Conservation (phyloP, 441 rosid species). For the Omphalea diandra region DNA sequence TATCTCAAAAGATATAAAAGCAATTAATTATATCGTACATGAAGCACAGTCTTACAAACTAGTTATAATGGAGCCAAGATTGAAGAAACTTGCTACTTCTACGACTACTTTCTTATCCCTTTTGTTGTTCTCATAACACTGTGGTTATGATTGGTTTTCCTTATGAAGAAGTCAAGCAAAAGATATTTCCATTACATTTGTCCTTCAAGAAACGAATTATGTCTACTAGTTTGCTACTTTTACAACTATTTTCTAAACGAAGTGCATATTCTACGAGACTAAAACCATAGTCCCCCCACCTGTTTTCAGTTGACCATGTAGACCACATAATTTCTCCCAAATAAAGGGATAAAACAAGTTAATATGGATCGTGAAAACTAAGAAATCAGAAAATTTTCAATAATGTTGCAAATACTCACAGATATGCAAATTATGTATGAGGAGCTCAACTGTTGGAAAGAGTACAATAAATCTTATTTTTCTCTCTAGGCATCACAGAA, state of each 20-base stretch:
- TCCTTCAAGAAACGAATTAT: not conserved
- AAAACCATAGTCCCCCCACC: too few species aligned
- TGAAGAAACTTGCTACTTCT: not conserved
- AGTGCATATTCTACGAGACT: too few species aligned
- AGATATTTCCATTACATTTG: not conserved
- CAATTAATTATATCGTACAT: too few species aligned
- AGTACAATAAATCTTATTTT: not conserved
- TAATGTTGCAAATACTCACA: constrained; percentile 12
- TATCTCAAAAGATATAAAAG: too few species aligned
- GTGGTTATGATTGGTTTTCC: not conserved
- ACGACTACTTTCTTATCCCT: not conserved
- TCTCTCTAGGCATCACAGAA: constrained; percentile 8
- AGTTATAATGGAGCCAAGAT: not conserved
- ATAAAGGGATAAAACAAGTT: not conserved
- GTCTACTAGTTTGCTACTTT: not conserved
- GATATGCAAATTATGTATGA: constrained; percentile 12
- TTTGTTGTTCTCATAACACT: not conserved
- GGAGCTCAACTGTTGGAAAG: constrained; percentile 17
- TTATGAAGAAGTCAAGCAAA: not conserved
- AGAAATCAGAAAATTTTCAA: not conserved
- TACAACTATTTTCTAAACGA: too few species aligned
- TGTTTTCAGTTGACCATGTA: not conserved
- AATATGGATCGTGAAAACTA: not conserved
- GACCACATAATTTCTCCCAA: not conserved
- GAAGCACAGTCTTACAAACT: too few species aligned